These are phyloP conservation scores for Friedmanniomyces simplex DNA, from an alignment of 495 filamentous ascomycete species.

Conservation along the genomic window DNA sequence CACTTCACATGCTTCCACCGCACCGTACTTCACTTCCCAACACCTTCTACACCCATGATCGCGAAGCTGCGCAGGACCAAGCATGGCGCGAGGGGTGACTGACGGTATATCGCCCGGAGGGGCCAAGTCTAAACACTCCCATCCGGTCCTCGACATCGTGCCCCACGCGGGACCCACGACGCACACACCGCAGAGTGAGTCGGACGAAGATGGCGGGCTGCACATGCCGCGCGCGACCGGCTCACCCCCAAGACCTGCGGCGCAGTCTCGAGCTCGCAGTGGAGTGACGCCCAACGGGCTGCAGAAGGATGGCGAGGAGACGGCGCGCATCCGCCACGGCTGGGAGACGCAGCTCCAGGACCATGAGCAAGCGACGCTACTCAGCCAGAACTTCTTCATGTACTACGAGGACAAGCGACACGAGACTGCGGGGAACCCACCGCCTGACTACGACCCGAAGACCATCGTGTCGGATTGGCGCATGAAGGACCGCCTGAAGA, in stretches of 20 bases:
- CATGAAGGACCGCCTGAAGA: slow-evolving; percentile 93
- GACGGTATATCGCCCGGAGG: neutral
- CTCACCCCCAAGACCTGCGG: neutral
- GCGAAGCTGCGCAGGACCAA: neutral
- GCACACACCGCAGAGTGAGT: neutral
- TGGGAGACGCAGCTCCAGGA: slow-evolving; percentile 54
- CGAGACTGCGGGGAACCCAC: slow-evolving; percentile 78
- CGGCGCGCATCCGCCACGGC: slow-evolving; percentile 46
- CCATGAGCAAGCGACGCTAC: slow-evolving; percentile 45
- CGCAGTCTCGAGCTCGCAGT: neutral
- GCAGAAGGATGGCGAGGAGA: slow-evolving; percentile 38
- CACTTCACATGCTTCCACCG: no score
- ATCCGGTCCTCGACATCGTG: slow-evolving; percentile 9
- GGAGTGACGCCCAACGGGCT: slow-evolving; percentile 22
- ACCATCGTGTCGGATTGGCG: slow-evolving; percentile 81
- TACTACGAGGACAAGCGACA: slow-evolving; percentile 97
- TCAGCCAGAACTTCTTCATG: slow-evolving; percentile 81
- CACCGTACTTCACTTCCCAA: neutral
- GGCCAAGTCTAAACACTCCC: slow-evolving; percentile 3
- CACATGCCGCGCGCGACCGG: slow-evolving; percentile 9
- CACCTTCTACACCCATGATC: neutral
- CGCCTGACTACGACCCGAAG: slow-evolving; percentile 43
- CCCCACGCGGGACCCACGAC: neutral
- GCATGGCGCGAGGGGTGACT: slow-evolving; percentile 1
- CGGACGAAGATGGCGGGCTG: slow-evolving; percentile 15